Evolutionary conservation across 768 basidiomycete genomes (phyloP), one percentile per base, ranked within the genome.

Genomic region (Candolleomyces aberdarensis): DNA sequence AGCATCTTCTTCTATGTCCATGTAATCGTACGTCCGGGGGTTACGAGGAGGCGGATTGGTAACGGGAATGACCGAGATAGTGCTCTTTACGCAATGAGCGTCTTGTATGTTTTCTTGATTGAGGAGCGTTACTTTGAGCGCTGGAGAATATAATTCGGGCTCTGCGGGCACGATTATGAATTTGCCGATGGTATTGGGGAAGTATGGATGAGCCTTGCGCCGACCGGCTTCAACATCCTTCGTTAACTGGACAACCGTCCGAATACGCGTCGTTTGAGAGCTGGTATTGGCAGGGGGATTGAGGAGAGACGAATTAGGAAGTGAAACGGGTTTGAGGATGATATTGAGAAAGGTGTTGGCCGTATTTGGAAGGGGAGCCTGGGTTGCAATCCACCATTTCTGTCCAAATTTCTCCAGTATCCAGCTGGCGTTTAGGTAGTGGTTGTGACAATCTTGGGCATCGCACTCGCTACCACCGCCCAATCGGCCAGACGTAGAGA

Each of bases 351-450:
- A 94, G 5, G 90, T 76, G 67, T 94, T 89, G 0, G 83, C 78
- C 0, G 92, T 91, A 52, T 76, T 69, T 5, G 80, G 83, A 39
- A 93, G 74, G 0, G 94, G 92, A 0, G 93, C 94, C 69, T 95
- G 93, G 0, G 91, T 82, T 3, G 92, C 91, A 60, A 95, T 89
- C 89, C 92, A 93, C 84, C 84, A 87, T 67, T 86, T 89, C 36
- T 80, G 80, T 7, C 93, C 90, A 54, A 76, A 81, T 29, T 79
- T 74, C 69, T 95, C 94, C 49, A 81, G 77, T n/a, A 94, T 86
- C 89, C 92, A 94, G 67, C 83, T 92, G 14, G 89, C 94, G 66
- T 96, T 94, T 40, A 96, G 70, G 71, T 95, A 96, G 52, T 83
- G 74, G 52, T 43, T 22, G 26, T 36, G 36, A 11, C 36, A 36